phyloP scores from a whole-genome alignment of 805 yeast genomes.

The Barnettozyma sp. region DNA sequence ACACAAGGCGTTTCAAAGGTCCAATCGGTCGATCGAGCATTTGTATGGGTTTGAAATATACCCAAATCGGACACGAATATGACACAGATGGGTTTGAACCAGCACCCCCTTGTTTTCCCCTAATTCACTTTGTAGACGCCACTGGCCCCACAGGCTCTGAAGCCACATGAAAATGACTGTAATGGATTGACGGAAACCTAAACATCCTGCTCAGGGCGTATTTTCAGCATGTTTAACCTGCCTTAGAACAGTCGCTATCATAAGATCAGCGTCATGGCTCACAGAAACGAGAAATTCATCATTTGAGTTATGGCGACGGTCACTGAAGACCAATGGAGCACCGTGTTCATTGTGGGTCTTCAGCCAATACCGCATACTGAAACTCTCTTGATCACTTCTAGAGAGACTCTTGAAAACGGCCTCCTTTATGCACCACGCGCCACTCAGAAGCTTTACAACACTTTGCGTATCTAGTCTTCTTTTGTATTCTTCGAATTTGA shows the following conservation, averaged over 20 bases:
- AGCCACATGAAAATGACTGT: too few species aligned
- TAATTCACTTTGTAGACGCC: too few species aligned
- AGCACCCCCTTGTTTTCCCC: too few species aligned
- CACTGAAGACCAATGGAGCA: constrained; percentile 36
- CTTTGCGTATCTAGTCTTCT: constrained; percentile 18
- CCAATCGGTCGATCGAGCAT: too few species aligned
- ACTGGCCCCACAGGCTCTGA: too few species aligned
- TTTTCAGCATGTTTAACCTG: too few species aligned
- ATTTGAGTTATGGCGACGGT: constrained; percentile 16
- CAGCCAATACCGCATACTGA: constrained; percentile 57
- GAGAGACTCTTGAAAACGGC: constrained; percentile 61
- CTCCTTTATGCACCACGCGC: constrained; percentile 70
- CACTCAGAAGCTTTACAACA: constrained; percentile 38
- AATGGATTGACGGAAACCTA: too few species aligned
- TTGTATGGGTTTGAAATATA: too few species aligned
- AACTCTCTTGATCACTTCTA: constrained; percentile 39
- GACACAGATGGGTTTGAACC: too few species aligned
- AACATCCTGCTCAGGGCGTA: too few species aligned
- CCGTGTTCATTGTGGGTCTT: constrained; percentile 35
- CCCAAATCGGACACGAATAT: too few species aligned
- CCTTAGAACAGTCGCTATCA: constrained; percentile 51
- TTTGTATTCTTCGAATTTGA: constrained; percentile 25
- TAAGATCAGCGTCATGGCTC: constrained; percentile 59
- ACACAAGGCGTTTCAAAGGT: too few species aligned
- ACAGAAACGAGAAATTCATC: constrained; percentile 50